Base-by-base conservation (phyloP, 192 early-diverging fungal species). In the Coemansia sp. region DNA sequence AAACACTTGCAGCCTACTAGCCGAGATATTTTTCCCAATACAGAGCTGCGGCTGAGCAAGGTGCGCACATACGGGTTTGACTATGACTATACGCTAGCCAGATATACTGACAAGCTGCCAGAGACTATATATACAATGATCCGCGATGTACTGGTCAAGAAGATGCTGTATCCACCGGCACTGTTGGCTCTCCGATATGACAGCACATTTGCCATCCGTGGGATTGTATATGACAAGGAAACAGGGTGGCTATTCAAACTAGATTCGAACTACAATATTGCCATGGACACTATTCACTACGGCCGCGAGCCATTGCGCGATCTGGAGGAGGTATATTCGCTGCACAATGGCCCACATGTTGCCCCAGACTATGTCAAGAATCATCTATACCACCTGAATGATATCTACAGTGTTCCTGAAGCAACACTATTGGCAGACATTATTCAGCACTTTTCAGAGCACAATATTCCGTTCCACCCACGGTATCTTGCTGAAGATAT, bases 201-300 rank as follows among this genome's bases (percentile, higher is more conserved):
- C 68, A 72, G 71, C 7, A 55, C 56, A 8, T 87, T 87, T 67
- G 86, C 86, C 9, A 86, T 87, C 52, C 78, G 86, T 22, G 86
- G 86, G 21, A 77, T 87, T 51, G 78, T 80, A 24, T 85, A 85
- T 32, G 86, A 84, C 69, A 62, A 54, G 41, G 71, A 87, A 67
- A 87, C 73, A 25, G 86, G 86, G 14, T 87, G 86, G 86, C 67
- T 87, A 50, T 85, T 87, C 74, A 87, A 87, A 54, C 69, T 87
- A 44, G 86, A 87, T 61, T 79, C 76, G 27, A 84, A 83, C 69
- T 83, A 81, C 55, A 87, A 87, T 55, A 85, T 87, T 55, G 84
- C 85, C 26, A 65, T 87, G 63, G 84, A 85, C 56, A 68, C 65
- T 0, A 60, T 80, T 6, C 76, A 87, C 65, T 84, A 71, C 24